These are phyloP conservation scores for Cyclotella choctawhatcheeana DNA, from an alignment of 108 stramenopile genomes.

Conservation along the genomic window DNA sequence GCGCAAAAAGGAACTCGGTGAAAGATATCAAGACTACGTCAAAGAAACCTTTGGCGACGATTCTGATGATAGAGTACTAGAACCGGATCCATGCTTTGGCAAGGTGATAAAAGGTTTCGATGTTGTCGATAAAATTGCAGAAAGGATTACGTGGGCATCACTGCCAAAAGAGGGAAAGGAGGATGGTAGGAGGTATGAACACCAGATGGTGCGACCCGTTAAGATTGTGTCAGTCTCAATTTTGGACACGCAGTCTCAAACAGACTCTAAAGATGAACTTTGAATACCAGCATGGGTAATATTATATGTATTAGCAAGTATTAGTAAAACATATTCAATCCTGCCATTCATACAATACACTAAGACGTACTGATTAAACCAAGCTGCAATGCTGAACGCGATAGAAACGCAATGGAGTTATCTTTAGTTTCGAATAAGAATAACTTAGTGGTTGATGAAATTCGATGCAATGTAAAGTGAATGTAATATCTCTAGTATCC, in stretches of 20 bases:
- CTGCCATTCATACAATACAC: too few relatives aligned
- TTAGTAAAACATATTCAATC: too few relatives aligned
- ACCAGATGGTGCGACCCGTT: conserved; percentile 37
- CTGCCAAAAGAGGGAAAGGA: conserved; percentile 25
- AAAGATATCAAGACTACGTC: conserved; percentile 46
- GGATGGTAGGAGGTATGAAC: conserved; percentile 11
- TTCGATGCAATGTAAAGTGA: neutral
- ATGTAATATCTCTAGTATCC: neutral
- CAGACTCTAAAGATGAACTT: neutral
- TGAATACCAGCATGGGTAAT: too few relatives aligned
- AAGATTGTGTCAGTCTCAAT: conserved; percentile 41
- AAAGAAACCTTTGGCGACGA: conserved; percentile 16
- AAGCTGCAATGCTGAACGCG: too few relatives aligned
- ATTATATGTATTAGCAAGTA: too few relatives aligned
- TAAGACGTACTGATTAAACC: too few relatives aligned
- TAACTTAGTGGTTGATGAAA: too few relatives aligned
- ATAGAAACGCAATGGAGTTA: too few relatives aligned
- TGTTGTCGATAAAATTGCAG: conserved; percentile 59
- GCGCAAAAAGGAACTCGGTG: conserved; percentile 34
- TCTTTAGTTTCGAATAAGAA: too few relatives aligned
- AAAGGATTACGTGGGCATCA: conserved; percentile 30
- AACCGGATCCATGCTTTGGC: conserved; percentile 95
- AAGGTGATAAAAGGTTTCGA: conserved; percentile 78
- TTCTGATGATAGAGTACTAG: conserved; percentile 28
- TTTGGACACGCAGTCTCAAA: conserved; percentile 9